Evolutionary conservation across 2,329 filamentous ascomycete species (phyloP).

Genomic region (Neurospora sp.): DNA sequence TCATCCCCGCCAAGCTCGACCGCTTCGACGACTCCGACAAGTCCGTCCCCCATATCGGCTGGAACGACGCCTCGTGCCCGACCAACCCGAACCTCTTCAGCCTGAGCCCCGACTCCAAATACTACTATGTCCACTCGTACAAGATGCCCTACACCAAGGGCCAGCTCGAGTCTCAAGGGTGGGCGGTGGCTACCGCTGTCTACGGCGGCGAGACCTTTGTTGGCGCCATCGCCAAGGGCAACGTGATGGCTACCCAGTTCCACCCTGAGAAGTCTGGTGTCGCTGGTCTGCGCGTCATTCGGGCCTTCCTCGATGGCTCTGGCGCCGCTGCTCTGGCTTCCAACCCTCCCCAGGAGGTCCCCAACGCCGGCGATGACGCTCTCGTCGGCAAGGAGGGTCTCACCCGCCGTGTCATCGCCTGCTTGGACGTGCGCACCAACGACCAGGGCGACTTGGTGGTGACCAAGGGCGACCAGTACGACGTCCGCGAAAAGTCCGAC

Average conservation of each 20-base stretch:
- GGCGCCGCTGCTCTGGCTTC: constrained; percentile 42
- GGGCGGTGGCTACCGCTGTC: constrained; percentile 81
- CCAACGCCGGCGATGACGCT: constrained; percentile 10
- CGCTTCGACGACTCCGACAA: constrained; percentile 71
- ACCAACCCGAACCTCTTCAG: constrained; percentile 57
- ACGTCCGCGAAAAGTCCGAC: constrained; percentile 78
- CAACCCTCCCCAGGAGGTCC: constrained; percentile 12
- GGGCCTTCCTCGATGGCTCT: constrained; percentile 73
- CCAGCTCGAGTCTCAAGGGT: constrained; percentile 69
- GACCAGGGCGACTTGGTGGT: constrained; percentile 92
- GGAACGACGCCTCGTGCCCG: constrained; percentile 67
- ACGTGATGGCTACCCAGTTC: constrained; percentile 88
- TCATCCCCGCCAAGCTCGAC: constrained; percentile 61
- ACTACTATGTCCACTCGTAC: constrained; percentile 98
- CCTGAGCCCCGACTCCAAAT: constrained; percentile 72
- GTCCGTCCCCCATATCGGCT: constrained; percentile 96
- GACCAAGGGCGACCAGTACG: constrained; percentile 97
- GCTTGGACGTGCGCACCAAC: constrained; percentile 89
- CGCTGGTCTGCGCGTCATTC: constrained; percentile 73
- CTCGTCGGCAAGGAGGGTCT: constrained; percentile 49
- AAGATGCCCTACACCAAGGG: constrained; percentile 67
- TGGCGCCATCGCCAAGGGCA: constrained; percentile 76
- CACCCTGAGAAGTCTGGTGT: constrained; percentile 95
- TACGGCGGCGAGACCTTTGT: constrained; percentile 89
- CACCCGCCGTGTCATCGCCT: constrained; percentile 90